A percentile compares a stretch with the other conserved stretches of the same genome.
These are phyloP conservation scores for Xylariaceae sp. DNA, from an alignment of 2,329 filamentous ascomycete species.

Conservation along the genomic window DNA sequence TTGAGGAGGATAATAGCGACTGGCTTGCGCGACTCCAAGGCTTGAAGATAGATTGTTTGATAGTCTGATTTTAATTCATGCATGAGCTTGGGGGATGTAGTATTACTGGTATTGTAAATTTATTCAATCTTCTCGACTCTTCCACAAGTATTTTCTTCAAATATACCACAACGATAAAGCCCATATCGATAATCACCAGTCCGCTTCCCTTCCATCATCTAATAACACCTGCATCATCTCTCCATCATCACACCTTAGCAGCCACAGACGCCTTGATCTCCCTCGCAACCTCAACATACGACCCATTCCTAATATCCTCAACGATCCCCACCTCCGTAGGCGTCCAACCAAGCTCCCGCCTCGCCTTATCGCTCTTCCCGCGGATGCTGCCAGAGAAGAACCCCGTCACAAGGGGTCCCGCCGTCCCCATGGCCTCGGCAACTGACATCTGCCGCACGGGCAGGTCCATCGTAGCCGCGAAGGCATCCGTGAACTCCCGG, in stretches of 20 bases:
- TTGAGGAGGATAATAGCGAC: constrained; percentile 19
- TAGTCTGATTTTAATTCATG: constrained; percentile 45
- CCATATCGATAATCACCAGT: background rate
- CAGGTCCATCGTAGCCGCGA: constrained; percentile 15
- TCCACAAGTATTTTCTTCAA: background rate
- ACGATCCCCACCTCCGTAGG: constrained; percentile 18
- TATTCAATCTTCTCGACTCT: background rate
- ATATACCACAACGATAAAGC: too few species aligned
- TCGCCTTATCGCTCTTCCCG: constrained; percentile 19
- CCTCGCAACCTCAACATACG: constrained; percentile 25
- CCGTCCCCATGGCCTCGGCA: constrained; percentile 25
- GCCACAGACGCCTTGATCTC: background rate
- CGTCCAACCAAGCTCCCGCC: constrained; percentile 22
- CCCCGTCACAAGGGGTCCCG: constrained; percentile 6
- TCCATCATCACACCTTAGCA: background rate
- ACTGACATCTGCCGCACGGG: constrained; percentile 29
- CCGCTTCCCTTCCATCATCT: background rate
- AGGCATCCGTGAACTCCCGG: constrained; percentile 31
- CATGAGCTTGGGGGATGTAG: background rate
- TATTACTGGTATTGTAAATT: background rate
- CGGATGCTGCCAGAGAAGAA: constrained; percentile 19
- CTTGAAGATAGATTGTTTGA: constrained; percentile 54
- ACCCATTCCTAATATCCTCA: constrained; percentile 25
- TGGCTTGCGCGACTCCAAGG: constrained; percentile 54
- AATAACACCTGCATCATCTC: too few species aligned